A percentile compares a stretch with the other conserved stretches of the same genome.
Evolutionary conservation across 148 eudicot genomes (phyloP).

Genomic region (Simmondsia chinensis): DNA sequence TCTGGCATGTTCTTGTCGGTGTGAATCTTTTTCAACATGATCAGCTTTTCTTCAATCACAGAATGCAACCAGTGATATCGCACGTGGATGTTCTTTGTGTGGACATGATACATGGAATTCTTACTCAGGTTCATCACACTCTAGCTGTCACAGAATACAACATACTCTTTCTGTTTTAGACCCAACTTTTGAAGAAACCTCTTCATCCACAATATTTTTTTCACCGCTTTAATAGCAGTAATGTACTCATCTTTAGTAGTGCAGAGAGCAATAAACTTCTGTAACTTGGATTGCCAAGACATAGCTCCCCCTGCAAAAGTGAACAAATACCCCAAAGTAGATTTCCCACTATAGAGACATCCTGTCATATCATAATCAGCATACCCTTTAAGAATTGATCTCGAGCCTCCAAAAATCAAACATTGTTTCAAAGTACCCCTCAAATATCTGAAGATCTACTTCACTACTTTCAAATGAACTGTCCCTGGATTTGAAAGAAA

Average conservation of each 20-base stretch:
- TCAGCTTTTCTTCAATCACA: too few species aligned
- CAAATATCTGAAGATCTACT: neutral
- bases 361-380: conserved; percentile 1
- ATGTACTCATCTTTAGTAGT: conserved; percentile 11
- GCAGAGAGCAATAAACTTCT: conserved; percentile 5
- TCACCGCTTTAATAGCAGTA: conserved; percentile 1
- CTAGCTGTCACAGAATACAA: conserved; percentile 7
- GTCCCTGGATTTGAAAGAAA: conserved; percentile 11
- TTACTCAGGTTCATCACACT: conserved; percentile 10
- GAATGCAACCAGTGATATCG: too few species aligned
- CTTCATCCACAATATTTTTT: conserved; percentile 12
- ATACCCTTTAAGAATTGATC: neutral
- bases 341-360: conserved; percentile 1
- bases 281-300: neutral
- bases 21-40: too few species aligned
- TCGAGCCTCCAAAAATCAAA: neutral
- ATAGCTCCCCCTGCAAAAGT: conserved; percentile 1
- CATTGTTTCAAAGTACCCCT: neutral
- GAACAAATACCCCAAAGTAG: too few species aligned
- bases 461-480: conserved; percentile 8
- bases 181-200: conserved; percentile 2
- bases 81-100: too few species aligned
- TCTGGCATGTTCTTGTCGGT: too few species aligned
- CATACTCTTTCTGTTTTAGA: conserved; percentile 1
- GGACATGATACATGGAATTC: too few species aligned